Evolutionary conservation across 495 filamentous ascomycete species (phyloP).

Genomic region (Rusavskia elegans): DNA sequence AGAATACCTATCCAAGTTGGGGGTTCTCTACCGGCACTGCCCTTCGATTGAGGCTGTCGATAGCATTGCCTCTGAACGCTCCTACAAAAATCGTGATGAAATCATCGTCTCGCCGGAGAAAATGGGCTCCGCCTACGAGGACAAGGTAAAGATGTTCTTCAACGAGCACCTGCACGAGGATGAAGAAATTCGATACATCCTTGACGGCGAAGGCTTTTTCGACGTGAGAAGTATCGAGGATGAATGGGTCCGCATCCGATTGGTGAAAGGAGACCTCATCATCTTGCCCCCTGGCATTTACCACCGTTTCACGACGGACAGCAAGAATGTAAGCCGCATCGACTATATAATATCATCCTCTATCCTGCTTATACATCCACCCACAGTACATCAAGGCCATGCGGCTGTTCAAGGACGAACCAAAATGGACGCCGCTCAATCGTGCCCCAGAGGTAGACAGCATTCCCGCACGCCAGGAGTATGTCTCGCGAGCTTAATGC

Average conservation of each 20-base stretch:
- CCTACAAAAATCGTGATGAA: constrained; percentile 91
- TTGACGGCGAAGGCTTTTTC: constrained; percentile 82
- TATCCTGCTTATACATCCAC: background rate
- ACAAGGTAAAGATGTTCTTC: constrained; percentile 88
- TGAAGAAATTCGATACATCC: constrained; percentile 96
- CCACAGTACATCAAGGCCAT: constrained; percentile 83
- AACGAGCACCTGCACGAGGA: constrained; percentile 94
- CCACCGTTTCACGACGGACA: constrained; percentile 91
- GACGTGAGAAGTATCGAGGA: constrained; percentile 65
- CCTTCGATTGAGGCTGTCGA: constrained; percentile 50
- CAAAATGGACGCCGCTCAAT: constrained; percentile 94
- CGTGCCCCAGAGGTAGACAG: constrained; percentile 59
- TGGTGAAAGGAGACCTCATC: constrained; percentile 60
- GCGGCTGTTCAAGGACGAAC: constrained; percentile 96
- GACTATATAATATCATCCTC: background rate
- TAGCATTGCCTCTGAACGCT: constrained; percentile 51
- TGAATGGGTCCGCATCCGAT: constrained; percentile 71
- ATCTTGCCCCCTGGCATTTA: constrained; percentile 90
- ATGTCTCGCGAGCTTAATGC: background rate
- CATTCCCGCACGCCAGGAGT: constrained; percentile 53
- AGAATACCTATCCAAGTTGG: constrained; percentile 52
- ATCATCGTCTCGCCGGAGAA: constrained; percentile 73
- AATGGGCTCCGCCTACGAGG: constrained; percentile 74
- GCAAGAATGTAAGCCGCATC: constrained; percentile 54
- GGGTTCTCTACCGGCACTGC: constrained; percentile 62